phyloP scores from a whole-genome alignment of 371 early-diverging fungal species.

The Chytridium lagenaria region DNA sequence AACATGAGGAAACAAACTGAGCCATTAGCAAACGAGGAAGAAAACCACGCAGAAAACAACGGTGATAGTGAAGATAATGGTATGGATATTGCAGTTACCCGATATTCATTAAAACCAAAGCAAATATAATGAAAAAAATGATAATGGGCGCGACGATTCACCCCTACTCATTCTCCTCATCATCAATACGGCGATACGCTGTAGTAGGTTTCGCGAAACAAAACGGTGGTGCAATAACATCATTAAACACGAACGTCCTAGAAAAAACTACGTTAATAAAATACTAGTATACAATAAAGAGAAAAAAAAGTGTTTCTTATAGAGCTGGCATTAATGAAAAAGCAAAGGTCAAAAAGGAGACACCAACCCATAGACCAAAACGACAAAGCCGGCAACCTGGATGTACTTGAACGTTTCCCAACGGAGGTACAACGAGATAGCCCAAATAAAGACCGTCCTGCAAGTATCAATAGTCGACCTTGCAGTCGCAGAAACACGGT shows the following conservation, averaged over 20 bases:
- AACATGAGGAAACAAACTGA: too few relatives aligned
- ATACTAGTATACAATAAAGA: too few relatives aligned
- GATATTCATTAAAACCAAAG: too few relatives aligned
- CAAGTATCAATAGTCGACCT: conserved; percentile 95
- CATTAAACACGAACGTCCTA: conserved; percentile 88
- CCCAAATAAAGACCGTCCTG: conserved; percentile 96
- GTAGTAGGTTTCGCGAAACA: conserved; percentile 9
- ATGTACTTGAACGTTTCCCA: conserved; percentile 93
- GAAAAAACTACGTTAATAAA: background rate
- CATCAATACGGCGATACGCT: background rate
- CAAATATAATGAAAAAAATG: too few relatives aligned
- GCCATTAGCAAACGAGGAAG: too few relatives aligned
- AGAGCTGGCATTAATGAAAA: too few relatives aligned
- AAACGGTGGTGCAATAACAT: conserved; percentile 70
- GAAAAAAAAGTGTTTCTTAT: too few relatives aligned
- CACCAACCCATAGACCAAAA: conserved; percentile 77
- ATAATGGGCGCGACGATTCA: too few relatives aligned
- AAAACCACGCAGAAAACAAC: too few relatives aligned
- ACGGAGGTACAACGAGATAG: conserved; percentile 82
- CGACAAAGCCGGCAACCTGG: conserved; percentile 85
- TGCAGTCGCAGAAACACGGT: conserved; percentile 82
- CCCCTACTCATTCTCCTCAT: conserved; percentile 11
- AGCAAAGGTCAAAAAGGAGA: too few relatives aligned
- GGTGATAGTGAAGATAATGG: too few relatives aligned
- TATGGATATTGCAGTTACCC: too few relatives aligned